phyloP scores from a whole-genome alignment of 2,329 filamentous ascomycete genomes.

The Fusarium illudens region DNA sequence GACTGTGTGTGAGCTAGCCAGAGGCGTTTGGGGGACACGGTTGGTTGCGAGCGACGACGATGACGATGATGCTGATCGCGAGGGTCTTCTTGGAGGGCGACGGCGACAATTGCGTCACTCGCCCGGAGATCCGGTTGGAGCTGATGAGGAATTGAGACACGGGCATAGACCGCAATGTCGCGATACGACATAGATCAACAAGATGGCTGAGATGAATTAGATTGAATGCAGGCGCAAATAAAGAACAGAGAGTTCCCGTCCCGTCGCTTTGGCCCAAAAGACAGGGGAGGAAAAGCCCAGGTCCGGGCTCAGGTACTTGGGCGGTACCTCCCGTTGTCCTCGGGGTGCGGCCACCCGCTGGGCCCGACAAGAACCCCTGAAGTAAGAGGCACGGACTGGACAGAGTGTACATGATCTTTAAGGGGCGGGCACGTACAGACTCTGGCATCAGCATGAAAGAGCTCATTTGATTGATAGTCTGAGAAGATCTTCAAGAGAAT shows the following conservation, averaged over 20 bases:
- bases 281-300: slow-evolving; percentile 10
- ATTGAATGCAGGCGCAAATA: not conserved
- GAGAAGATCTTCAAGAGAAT: not conserved
- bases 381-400: slow-evolving; percentile 22
- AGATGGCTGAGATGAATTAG: not conserved
- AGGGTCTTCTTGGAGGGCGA: slow-evolving; percentile 14
- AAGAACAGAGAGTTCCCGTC: slow-evolving; percentile 23
- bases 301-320: slow-evolving; percentile 20
- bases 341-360: slow-evolving; percentile 22
- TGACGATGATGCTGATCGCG: slow-evolving; percentile 35
- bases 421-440: not conserved
- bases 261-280: not conserved
- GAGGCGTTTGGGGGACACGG: slow-evolving; percentile 5
- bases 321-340: slow-evolving; percentile 17
- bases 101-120: slow-evolving; percentile 31
- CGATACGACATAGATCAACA: not conserved
- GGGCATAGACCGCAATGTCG: not conserved
- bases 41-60: slow-evolving; percentile 15
- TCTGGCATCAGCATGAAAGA: not conserved
- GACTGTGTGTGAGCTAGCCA: not conserved
- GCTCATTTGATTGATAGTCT: not conserved
- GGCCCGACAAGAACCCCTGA: slow-evolving; percentile 31
- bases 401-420: slow-evolving; percentile 4
- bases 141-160: not conserved
- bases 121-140: slow-evolving; percentile 1